A percentile compares a stretch with the other conserved stretches of the same genome.
Evolutionary conservation across 345 rosid genomes (phyloP).

Genomic region (Syzygium oleosum): DNA sequence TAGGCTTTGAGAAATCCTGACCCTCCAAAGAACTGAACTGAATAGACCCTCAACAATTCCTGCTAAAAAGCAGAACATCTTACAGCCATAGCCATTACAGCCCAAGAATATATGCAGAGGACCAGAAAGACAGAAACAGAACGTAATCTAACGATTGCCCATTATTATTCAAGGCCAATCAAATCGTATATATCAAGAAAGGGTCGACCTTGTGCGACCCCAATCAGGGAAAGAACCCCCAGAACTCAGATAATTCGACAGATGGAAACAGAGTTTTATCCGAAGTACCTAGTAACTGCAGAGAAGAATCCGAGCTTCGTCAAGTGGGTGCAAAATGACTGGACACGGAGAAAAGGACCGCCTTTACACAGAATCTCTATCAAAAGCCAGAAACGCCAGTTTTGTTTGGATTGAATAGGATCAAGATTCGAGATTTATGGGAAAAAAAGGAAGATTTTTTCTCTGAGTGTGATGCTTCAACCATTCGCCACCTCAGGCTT

Average conservation of each 20-base stretch:
- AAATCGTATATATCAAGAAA: not conserved
- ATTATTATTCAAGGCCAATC: constrained; percentile 2
- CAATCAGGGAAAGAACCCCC: constrained; percentile 2
- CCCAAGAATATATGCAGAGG: constrained; percentile 25
- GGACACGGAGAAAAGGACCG: not conserved
- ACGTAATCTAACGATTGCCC: constrained; percentile 1
- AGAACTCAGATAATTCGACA: not conserved
- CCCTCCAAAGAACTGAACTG: not conserved
- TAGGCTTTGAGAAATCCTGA: not conserved
- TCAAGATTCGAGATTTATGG: not conserved
- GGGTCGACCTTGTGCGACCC: not conserved
- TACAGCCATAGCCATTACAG: not conserved
- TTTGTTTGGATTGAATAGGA: not conserved
- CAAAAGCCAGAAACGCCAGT: not conserved
- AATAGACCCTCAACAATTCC: not conserved
- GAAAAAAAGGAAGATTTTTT: not conserved
- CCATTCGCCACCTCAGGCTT: not conserved
- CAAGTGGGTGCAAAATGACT: constrained; percentile 1
- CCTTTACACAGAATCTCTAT: not conserved
- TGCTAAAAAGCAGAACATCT: not conserved
- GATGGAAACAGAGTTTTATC: not conserved
- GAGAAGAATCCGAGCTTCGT: not conserved
- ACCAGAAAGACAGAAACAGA: not conserved
- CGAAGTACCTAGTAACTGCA: not conserved
- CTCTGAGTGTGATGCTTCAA: not conserved